phyloP scores from a whole-genome alignment of 2,329 filamentous ascomycete genomes.

The Penicillium brasilianum region DNA sequence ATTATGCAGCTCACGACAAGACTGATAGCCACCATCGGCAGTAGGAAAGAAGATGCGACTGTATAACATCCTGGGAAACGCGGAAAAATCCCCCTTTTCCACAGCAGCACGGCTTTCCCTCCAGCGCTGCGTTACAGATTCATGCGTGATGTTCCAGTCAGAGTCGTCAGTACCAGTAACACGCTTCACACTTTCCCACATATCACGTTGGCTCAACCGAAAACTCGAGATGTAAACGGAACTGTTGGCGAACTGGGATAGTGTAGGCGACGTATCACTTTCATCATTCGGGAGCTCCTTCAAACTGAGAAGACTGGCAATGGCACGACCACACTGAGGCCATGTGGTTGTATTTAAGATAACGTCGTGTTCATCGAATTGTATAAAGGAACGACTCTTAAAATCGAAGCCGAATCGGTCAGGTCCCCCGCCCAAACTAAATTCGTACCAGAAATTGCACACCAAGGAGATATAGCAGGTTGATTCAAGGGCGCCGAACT shows the following conservation, averaged over 20 bases:
- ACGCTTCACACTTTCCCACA: neutral
- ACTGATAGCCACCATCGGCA: neutral
- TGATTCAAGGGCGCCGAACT: neutral
- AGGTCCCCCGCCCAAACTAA: conserved; percentile 7
- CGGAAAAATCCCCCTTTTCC: neutral
- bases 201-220: conserved; percentile 1
- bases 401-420: conserved; percentile 14
- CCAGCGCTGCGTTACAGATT: neutral
- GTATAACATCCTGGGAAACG: neutral
- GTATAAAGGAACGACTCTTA: neutral
- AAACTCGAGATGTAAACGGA: neutral
- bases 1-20: conserved; percentile 4
- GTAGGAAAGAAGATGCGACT: conserved; percentile 3
- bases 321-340: neutral
- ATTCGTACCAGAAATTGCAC: conserved; percentile 16
- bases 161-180: neutral
- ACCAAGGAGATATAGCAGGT: conserved; percentile 4
- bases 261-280: neutral
- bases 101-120: neutral
- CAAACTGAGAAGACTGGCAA: neutral
- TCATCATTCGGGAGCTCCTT: neutral
- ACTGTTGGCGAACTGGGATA: neutral
- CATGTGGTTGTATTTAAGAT: neutral
- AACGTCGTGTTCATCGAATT: neutral
- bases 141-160: neutral